Evolutionary conservation across 2,329 filamentous ascomycete species (phyloP).

Genomic region (Pyricularia grisea): DNA sequence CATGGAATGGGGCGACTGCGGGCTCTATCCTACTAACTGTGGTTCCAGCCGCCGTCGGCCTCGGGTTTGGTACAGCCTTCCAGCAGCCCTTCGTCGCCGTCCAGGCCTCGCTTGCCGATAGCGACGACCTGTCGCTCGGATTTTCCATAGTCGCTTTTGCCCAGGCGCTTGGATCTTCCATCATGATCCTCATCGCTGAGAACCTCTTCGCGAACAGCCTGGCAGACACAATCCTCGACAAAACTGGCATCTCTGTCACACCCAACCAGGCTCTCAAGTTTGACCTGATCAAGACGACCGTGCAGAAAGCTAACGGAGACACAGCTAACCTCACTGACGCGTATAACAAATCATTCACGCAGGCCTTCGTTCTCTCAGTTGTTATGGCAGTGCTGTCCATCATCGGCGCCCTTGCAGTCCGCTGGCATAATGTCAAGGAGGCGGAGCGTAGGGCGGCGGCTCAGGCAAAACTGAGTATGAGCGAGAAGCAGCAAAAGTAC

Average conservation of each 20-base stretch:
- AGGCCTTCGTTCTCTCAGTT: slow-evolving; percentile 51
- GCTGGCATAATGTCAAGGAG: slow-evolving; percentile 45
- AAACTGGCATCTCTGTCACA: slow-evolving; percentile 17
- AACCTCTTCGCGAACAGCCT: slow-evolving; percentile 34
- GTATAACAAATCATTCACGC: slow-evolving; percentile 52
- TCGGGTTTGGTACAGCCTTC: slow-evolving; percentile 31
- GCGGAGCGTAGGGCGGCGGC: slow-evolving; percentile 11
- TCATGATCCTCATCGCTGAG: slow-evolving; percentile 35
- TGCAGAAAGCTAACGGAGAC: slow-evolving; percentile 9
- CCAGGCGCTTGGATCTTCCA: slow-evolving; percentile 34
- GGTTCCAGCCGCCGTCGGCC: slow-evolving; percentile 27
- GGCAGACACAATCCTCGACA: slow-evolving; percentile 18
- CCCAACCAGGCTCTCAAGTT: slow-evolving; percentile 9
- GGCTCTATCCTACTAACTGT: slow-evolving; percentile 23
- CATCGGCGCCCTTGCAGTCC: slow-evolving; percentile 43
- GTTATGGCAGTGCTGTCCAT: slow-evolving; percentile 43
- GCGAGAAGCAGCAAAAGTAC: slow-evolving; percentile 1
- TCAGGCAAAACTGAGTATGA: background rate
- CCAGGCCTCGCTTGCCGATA: slow-evolving; percentile 31
- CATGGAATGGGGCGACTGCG: slow-evolving; percentile 3
- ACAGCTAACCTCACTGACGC: slow-evolving; percentile 20
- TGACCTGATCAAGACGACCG: slow-evolving; percentile 10
- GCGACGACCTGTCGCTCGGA: slow-evolving; percentile 30
- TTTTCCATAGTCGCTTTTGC: slow-evolving; percentile 33
- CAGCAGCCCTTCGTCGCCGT: slow-evolving; percentile 36